These are phyloP conservation scores for Phytopythium litorale DNA, from an alignment of 352 stramenopile species.

Conservation along the genomic window DNA sequence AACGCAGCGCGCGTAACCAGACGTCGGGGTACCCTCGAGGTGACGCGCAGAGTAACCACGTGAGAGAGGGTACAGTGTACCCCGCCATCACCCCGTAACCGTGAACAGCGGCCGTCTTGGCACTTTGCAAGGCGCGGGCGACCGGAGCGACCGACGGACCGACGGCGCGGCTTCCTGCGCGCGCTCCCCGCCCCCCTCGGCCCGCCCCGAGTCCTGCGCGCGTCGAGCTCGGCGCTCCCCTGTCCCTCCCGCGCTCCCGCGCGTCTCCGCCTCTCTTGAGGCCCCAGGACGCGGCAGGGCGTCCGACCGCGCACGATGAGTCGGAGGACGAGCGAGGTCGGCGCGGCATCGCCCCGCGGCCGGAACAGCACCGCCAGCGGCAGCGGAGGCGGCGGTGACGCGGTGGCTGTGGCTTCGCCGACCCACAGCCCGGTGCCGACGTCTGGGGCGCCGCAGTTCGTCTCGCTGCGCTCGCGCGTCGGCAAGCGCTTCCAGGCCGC, in stretches of 20 bases:
- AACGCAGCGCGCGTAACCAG: no score
- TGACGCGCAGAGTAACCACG: no score
- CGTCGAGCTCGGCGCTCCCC: background rate
- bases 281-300: background rate
- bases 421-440: constrained; percentile 2
- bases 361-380: background rate
- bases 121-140: constrained; percentile 2
- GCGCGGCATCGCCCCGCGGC: background rate
- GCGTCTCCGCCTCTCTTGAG: background rate
- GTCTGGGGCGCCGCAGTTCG: constrained; percentile 34
- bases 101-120: no score
- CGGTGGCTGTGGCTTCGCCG: background rate
- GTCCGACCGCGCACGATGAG: background rate
- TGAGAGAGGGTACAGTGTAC: no score
- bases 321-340: background rate
- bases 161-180: background rate
- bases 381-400: background rate
- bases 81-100: no score
- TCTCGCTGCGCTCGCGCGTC: constrained; percentile 71
- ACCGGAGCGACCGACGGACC: constrained; percentile 1
- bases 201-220: background rate
- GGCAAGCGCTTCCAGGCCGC: constrained; percentile 78
- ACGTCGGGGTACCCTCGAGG: no score
- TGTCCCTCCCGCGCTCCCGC: background rate
- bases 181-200: background rate